phyloP scores from a whole-genome alignment of 2,329 filamentous ascomycete species.

The Talaromyces sp. region DNA sequence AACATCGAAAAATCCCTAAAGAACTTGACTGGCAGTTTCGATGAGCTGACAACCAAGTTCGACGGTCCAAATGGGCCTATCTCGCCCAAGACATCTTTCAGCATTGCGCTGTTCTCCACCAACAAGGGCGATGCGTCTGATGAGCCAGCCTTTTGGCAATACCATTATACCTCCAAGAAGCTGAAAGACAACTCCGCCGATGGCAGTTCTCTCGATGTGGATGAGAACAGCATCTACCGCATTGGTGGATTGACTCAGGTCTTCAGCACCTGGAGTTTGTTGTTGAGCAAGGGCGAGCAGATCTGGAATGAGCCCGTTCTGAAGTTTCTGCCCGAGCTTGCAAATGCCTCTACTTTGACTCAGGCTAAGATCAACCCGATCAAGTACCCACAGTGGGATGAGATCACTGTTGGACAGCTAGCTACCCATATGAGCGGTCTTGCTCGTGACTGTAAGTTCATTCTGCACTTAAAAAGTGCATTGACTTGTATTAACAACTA shows the following conservation, averaged over 20 bases:
- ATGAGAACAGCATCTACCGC: constrained; percentile 28
- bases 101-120: constrained; percentile 25
- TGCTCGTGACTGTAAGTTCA: constrained; percentile 21
- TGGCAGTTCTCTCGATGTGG: constrained; percentile 6
- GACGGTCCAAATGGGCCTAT: constrained; percentile 17
- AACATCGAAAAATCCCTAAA: constrained; percentile 9
- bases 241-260: constrained; percentile 43
- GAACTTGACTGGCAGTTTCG: constrained; percentile 8
- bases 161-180: constrained; percentile 24
- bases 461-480: no score
- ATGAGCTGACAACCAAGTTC: constrained; percentile 1
- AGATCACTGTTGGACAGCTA: constrained; percentile 27
- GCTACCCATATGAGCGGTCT: constrained; percentile 26
- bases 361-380: background rate
- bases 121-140: constrained; percentile 15
- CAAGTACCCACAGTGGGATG: constrained; percentile 16
- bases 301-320: constrained; percentile 45
- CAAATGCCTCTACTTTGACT: background rate
- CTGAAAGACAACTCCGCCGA: constrained; percentile 1
- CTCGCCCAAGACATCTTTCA: constrained; percentile 25
- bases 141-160: constrained; percentile 24
- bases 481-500: background rate
- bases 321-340: constrained; percentile 44
- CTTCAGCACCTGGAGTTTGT: constrained; percentile 41
- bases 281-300: constrained; percentile 39